Conservation (phyloP, 345 rosid species). For the Syzygium grande region DNA sequence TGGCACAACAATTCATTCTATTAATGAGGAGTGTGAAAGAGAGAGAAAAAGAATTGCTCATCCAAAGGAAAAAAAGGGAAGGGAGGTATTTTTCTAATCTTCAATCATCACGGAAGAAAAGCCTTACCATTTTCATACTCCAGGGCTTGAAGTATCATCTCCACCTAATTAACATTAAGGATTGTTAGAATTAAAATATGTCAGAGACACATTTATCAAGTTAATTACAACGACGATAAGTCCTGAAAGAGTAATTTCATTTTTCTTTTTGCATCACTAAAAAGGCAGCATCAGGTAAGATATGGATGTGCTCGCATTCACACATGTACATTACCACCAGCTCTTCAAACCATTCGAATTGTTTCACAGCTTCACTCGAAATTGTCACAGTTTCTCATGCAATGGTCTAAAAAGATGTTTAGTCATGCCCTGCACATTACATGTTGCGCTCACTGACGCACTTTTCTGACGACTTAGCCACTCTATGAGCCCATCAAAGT, state of each 20-base stretch:
- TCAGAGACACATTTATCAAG: not conserved
- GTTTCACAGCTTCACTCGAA: not conserved
- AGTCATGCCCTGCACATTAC: not conserved
- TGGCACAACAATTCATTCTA: not conserved
- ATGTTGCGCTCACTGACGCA: not conserved
- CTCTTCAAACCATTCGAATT: not conserved
- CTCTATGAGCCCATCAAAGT: not conserved
- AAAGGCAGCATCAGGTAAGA: not conserved
- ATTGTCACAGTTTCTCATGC: not conserved
- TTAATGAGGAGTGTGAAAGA: not conserved
- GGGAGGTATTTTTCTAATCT: not conserved
- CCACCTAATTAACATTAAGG: slow-evolving; percentile 33
- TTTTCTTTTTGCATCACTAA: not conserved
- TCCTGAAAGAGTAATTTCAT: not conserved
- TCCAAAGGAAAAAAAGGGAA: not conserved
- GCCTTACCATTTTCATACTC: slow-evolving; percentile 82
- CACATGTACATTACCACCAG: not conserved
- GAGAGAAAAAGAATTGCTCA: not conserved
- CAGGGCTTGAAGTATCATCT: slow-evolving; percentile 96
- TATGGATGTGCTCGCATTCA: not conserved
- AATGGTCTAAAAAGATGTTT: not conserved
- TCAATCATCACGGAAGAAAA: not conserved
- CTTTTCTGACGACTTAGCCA: not conserved
- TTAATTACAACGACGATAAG: not conserved
- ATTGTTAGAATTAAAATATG: slow-evolving; percentile 6